Base-by-base conservation (phyloP, 129 eudicot genomes). In the Centrapalus pauciflorus region DNA sequence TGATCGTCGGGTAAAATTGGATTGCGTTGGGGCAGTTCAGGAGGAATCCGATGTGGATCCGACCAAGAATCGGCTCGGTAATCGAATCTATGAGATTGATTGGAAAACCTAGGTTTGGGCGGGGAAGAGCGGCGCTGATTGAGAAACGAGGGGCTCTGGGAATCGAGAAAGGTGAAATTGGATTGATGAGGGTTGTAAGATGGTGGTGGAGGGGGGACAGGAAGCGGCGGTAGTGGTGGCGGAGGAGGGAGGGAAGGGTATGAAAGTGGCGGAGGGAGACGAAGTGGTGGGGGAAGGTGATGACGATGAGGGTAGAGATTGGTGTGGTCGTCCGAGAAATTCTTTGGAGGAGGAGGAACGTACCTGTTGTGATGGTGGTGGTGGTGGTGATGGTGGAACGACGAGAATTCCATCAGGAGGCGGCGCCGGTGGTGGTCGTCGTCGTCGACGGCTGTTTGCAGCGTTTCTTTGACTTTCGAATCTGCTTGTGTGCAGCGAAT, bases 321-420 rank as follows among this genome's bases (percentile, higher is more conserved):
- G 1, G 35, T 61, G 50, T 46, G 69, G 37, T 80, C 74, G 25
- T 71, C 77, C 25, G 82, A 13, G 75, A 69, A 73, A 67, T 34
- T 67, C 19, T 63, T 67, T 9, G 61, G 45, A 30, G 69, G 81
- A 25, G 57, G 78, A 41, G 77, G 77, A 37, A 46, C 84, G 74
- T 78, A 84, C 86, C 82, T 81, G 83, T 17, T 58, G 43, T 41
- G 35, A 63, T 48, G 78, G 63, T 63, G 78, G 65, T 43, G 72
- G 66, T 63, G 79, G 79, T 72, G 61, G n/a, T 71, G 78, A 55
- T 69, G 78, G 71, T 66, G 50, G 87, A 70, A 79, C 46, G 83
- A 66, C 37, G 85, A 79, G 66, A 64, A 81, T n/a, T 79, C 87
- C 87, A 82, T 82, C 54, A 45, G 69, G 62, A 28, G 26, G 26